Conservation (phyloP, 495 filamentous ascomycete genomes). For the Podospora didyma region DNA sequence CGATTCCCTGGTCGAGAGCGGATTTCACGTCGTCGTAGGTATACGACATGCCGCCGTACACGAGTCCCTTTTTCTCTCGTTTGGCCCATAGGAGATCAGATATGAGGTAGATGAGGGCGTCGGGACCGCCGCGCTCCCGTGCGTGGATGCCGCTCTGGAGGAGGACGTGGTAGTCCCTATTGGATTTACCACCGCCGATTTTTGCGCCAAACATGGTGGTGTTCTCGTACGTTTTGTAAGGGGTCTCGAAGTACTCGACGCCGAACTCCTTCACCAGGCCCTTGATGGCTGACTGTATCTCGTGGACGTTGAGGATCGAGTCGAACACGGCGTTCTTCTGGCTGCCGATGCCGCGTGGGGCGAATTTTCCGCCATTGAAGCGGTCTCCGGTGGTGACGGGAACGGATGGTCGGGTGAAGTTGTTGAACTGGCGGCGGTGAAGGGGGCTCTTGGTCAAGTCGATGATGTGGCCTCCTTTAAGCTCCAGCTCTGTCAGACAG, state of each 20-base stretch:
- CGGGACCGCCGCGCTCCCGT: constrained; percentile 17
- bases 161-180: constrained; percentile 3
- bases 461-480: no score
- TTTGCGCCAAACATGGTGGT: constrained; percentile 11
- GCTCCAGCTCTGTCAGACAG: no score
- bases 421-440: no score
- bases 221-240: constrained; percentile 13
- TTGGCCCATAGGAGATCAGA: constrained; percentile 10
- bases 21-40: not conserved
- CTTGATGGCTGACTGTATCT: constrained; percentile 11
- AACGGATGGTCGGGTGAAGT: no score
- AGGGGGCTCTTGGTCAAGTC: no score
- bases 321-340: constrained; percentile 1
- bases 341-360: constrained; percentile 7
- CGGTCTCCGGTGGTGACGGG: no score
- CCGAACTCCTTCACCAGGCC: constrained; percentile 8
- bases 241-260: constrained; percentile 6
- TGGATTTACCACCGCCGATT: constrained; percentile 1
- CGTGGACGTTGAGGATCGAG: constrained; percentile 9
- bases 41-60: constrained; percentile 8
- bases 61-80: not conserved
- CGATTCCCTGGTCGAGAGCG: constrained; percentile 2
- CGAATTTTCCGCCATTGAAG: constrained; percentile 8
- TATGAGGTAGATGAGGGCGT: constrained; percentile 14
- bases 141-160: constrained; percentile 16